Evolutionary conservation across 306 rosid species (phyloP), one percentile per base, ranked within the genome.

Genomic region (Medicago ruthenica): DNA sequence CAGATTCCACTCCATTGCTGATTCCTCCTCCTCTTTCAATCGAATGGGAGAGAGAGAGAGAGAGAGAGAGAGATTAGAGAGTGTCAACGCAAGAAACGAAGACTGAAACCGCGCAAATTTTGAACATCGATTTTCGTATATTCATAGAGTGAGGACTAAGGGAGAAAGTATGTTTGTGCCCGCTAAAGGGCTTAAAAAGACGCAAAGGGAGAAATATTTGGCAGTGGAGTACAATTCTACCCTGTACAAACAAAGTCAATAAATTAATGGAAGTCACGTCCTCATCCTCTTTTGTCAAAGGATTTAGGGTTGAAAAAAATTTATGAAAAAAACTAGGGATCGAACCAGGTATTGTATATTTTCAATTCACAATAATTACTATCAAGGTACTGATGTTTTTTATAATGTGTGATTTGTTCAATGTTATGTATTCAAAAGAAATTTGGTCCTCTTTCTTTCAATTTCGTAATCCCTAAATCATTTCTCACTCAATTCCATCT

Each of bases 1-100:
- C 39, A 70, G 67, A 11, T 11, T 70, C 6, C 14, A 73, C 37
- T 86, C 89, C 92, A 91, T 89, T 12, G 44, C 9, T 39, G 0
- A 24, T 1, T 27, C 4, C 31, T 27, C 31, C 4, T 27, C 31
- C 17, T 1, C n/a, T n/a, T n/a, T 5, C 6, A 13, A 51, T 51
- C 31, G 14, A 55, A 20, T 18, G 31, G 4, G 13, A n/a, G 18
- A 18, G 7, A 8, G 17, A 61, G 41, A 27, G 67, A 61, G n/a
- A n/a, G n/a, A n/a, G n/a, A n/a, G n/a, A n/a, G n/a, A n/a, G n/a
- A 11, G 1, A 14, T 61, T 8, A 14, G 0, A 59, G 40, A 24
- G 65, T 3, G 18, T 17, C 18, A 59, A 24, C 40, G 40, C 10
- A 40, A 59, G 65, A 61, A 58, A 22, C 4, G 3, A 37, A 58